phyloP scores from a whole-genome alignment of 2,329 filamentous ascomycete genomes.

The Colletotrichum tanaceti region DNA sequence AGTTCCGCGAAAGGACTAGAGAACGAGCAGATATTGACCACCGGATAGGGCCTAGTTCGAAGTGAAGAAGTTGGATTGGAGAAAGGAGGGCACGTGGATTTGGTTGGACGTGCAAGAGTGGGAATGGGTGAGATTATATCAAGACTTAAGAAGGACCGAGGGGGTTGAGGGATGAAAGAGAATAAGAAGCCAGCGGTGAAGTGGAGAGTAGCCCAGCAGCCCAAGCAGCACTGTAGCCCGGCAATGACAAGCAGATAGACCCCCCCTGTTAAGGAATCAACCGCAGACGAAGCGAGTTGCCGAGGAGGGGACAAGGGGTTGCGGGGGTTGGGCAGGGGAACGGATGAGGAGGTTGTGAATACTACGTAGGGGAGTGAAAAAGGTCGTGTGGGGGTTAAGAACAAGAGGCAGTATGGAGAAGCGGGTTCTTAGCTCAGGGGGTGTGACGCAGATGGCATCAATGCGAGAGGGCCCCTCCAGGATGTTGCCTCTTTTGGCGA shows the following conservation, averaged over 20 bases:
- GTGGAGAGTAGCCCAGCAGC: slow-evolving; percentile 7
- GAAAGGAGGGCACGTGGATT: background rate
- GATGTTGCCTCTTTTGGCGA: slow-evolving; percentile 27
- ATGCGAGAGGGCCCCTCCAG: slow-evolving; percentile 27
- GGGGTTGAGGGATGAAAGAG: background rate
- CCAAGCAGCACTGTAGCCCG: background rate
- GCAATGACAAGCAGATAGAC: slow-evolving; percentile 17
- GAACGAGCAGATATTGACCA: slow-evolving; percentile 23
- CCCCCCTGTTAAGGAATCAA: slow-evolving; percentile 25
- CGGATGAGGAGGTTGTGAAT: slow-evolving; percentile 1
- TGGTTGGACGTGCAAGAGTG: background rate
- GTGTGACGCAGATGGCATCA: slow-evolving; percentile 37
- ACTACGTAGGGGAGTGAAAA: slow-evolving; percentile 1
- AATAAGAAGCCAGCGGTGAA: slow-evolving; percentile 1
- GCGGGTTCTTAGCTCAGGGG: slow-evolving; percentile 23
- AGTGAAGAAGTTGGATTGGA: background rate
- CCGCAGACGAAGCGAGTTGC: slow-evolving; percentile 34
- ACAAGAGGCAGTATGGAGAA: slow-evolving; percentile 25
- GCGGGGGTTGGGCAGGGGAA: slow-evolving; percentile 15
- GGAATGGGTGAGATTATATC: slow-evolving; percentile 29
- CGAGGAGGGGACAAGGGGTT: slow-evolving; percentile 21
- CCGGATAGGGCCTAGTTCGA: slow-evolving; percentile 10
- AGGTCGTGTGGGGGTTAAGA: slow-evolving; percentile 12
- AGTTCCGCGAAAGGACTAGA: slow-evolving; percentile 42
- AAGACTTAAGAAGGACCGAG: background rate